These are phyloP conservation scores for Isatis tinctoria DNA, from an alignment of 345 rosid genomes.

Conservation along the genomic window DNA sequence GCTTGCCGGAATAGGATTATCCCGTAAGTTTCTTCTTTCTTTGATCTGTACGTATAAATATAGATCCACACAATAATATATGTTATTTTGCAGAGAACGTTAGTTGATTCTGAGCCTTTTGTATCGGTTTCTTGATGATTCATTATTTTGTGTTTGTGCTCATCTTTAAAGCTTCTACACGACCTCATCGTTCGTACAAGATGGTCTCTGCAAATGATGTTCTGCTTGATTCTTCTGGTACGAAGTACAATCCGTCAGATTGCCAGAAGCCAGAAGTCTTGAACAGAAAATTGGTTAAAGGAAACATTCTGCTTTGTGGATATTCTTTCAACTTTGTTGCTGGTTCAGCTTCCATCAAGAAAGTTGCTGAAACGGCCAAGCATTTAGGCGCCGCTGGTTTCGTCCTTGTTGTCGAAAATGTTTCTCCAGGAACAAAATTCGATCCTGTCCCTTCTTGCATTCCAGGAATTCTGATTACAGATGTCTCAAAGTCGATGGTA, in stretches of 20 bases:
- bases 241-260: slow-evolving; percentile 79
- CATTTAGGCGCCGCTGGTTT: slow-evolving; percentile 94
- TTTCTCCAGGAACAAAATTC: slow-evolving; percentile 90
- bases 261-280: slow-evolving; percentile 94
- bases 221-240: slow-evolving; percentile 66
- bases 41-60: background rate
- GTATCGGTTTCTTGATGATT: background rate
- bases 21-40: slow-evolving; percentile 54
- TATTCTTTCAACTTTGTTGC: slow-evolving; percentile 95
- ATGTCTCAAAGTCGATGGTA: slow-evolving; percentile 84
- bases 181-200: slow-evolving; percentile 58
- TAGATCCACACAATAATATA: background rate
- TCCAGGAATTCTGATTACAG: slow-evolving; percentile 90
- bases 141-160: slow-evolving; percentile 31
- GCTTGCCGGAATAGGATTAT: slow-evolving; percentile 81
- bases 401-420: slow-evolving; percentile 97
- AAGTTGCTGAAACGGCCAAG: slow-evolving; percentile 90
- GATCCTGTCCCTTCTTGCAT: slow-evolving; percentile 86
- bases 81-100: background rate
- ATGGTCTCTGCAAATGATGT: slow-evolving; percentile 99
- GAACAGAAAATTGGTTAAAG: slow-evolving; percentile 77
- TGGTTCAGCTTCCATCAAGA: slow-evolving; percentile 93
- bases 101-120: background rate
- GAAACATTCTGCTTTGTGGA: slow-evolving; percentile 96
- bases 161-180: slow-evolving; percentile 61